phyloP scores from a whole-genome alignment of 495 filamentous ascomycete species.

The Hyaloscypha variabilis region DNA sequence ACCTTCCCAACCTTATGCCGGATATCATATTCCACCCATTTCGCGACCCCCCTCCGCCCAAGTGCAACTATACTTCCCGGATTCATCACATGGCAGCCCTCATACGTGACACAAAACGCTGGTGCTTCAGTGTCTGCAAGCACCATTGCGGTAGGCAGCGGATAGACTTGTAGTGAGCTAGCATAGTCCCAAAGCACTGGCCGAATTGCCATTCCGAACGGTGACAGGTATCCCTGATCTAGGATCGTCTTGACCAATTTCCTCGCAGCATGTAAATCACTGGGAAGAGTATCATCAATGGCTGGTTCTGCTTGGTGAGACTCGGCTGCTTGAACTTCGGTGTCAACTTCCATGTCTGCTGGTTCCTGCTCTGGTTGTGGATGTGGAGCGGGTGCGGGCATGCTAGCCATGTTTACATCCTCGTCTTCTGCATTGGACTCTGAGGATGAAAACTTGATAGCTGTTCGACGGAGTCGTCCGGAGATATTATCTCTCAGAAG shows the following conservation, averaged over 20 bases:
- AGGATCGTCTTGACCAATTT: constrained; percentile 88
- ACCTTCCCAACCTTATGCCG: constrained; percentile 35
- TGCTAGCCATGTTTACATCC: constrained; percentile 34
- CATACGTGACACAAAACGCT: constrained; percentile 84
- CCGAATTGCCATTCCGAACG: constrained; percentile 74
- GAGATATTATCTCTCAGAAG: constrained; percentile 85
- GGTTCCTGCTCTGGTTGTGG: constrained; percentile 14
- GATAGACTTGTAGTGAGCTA: constrained; percentile 74
- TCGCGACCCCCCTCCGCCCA: constrained; percentile 61
- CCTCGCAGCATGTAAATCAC: constrained; percentile 64
- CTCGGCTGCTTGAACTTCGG: constrained; percentile 29
- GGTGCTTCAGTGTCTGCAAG: constrained; percentile 79
- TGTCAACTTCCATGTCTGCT: constrained; percentile 51
- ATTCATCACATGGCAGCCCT: constrained; percentile 96
- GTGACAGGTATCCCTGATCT: constrained; percentile 87
- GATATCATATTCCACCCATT: constrained; percentile 87
- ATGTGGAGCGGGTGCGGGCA: neutral
- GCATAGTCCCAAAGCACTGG: constrained; percentile 91
- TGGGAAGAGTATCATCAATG: constrained; percentile 38
- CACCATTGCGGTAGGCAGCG: constrained; percentile 80
- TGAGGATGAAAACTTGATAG: constrained; percentile 58
- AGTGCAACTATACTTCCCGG: constrained; percentile 74
- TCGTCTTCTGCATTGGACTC: constrained; percentile 34
- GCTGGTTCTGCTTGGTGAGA: constrained; percentile 23
- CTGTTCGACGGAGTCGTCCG: constrained; percentile 71